Base-by-base conservation (phyloP, 2,329 filamentous ascomycete genomes). In the Cladosporium sphaerospermum region DNA sequence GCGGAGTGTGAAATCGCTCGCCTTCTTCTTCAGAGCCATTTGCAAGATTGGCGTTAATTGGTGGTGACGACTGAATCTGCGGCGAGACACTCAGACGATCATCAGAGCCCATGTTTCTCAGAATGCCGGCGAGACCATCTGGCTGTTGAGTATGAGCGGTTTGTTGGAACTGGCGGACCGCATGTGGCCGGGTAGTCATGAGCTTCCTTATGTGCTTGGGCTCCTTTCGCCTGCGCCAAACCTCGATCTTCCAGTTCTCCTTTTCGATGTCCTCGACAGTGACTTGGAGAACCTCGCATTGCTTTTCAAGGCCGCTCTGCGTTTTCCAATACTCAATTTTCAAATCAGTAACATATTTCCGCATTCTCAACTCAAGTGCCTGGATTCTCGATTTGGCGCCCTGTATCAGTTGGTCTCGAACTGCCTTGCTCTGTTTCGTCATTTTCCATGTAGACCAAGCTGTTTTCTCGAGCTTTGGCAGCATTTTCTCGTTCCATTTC, bases 221-320 rank as follows among this genome's bases (percentile, higher is more conserved):
- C 56, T 67, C 64, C 43, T 62, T 53, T 33, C 56, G 61, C 9
- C 62, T 55, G 44, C 57, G 51, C 56, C 78, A 68, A 2, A 76
- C 63, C 9, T 64, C 62, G 33, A 75, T 65, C 45, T 72, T 73
- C 75, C 76, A 82, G 28, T 64, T 62, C 8, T 76, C 65, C 37
- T 79, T 68, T 61, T 84, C 73, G 45, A 79, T 78, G 52, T 86
- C 78, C 34, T 80, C 77, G 1, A 96, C 69, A 3, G 77, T 89
- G 4, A 75, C 71, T 55, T 92, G 83, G 52, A 95, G 71, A 34
- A 71, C 77, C 9, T 71, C 68, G 45, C 83, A 82, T 60, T 64
- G 23, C 91, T 72, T 10, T 84, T 81, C 2, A 61, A 56, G 11
- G 77, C 69, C 18, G 79, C 70, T 3, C 65, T 61, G 5, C 69